A percentile compares a stretch with the other conserved stretches of the same genome.
phyloP scores from a whole-genome alignment of 345 rosid genomes.

The Atalantia buxifolia region DNA sequence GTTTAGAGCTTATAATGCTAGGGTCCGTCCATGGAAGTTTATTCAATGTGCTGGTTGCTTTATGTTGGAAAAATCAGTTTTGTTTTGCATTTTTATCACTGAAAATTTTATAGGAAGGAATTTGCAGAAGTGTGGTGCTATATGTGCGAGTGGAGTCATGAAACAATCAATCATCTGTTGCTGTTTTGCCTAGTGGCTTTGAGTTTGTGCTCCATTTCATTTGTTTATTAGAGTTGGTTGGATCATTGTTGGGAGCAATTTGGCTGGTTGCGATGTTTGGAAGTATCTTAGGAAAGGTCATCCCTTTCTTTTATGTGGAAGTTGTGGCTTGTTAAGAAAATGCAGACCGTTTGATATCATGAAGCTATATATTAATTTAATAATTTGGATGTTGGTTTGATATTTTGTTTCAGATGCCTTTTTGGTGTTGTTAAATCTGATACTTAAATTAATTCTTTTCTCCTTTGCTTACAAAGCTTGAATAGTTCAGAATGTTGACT shows the following conservation, averaged over 20 bases:
- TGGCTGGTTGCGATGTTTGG: background rate
- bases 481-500: background rate
- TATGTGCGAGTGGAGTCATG: background rate
- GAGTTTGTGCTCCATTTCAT: background rate
- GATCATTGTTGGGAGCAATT: background rate
- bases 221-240: background rate
- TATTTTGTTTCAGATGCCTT: background rate
- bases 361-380: background rate
- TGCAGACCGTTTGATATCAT: background rate
- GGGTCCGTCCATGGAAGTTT: background rate
- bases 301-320: background rate
- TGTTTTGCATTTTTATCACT: background rate
- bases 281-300: background rate
- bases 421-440: background rate
- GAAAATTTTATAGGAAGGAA: background rate
- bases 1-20: background rate
- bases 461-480: background rate
- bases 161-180: background rate
- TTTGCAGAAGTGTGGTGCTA: background rate
- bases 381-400: background rate
- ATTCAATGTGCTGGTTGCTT: background rate
- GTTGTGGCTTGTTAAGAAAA: background rate
- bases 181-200: background rate
- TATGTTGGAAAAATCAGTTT: background rate
- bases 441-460: background rate